Base-by-base conservation (phyloP, 805 yeast species). In the Pichia phayaonensis region DNA sequence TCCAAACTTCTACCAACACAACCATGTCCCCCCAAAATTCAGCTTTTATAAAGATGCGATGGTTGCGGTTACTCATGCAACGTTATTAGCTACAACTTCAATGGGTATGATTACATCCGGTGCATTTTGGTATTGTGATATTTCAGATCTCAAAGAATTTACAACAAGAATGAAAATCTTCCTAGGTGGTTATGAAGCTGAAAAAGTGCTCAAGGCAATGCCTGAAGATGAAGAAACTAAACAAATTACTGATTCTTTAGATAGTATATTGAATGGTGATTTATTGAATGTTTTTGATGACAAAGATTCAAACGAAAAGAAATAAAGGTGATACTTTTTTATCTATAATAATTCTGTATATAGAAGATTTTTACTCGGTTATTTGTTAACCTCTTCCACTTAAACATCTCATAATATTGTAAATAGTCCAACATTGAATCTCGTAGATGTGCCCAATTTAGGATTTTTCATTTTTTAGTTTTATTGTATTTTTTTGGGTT, bases 1-100 rank as follows among this genome's bases (percentile, higher is more conserved):
- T 7, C 97, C 97, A 8, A 76, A 75, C 42, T 73, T 82, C 59
- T 90, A 86, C 67, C 90, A 87, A 59, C 88, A 90, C 13, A 90
- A 90, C 66, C 92, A 89, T 60, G 76, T 80, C 51, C 95, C 95
- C 2, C 96, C 96, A 6, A 73, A 81, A n/a, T 85, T 83, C 61
- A 83, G 86, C 29, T 82, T 86, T 62, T 81, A 86, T 54, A 78
- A 80, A 49, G 96, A 90, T 64, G 96, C 96, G 2, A 79, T 88
- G 34, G 80, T 82, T 40, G 97, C 97, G 0, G 88, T 90, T 3
- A 80, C 84, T 0, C 83, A 86, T 40, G 95, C 96, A 2, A 79
- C 96, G 0, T 67, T 85, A 44, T 69, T 90, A 18, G 86, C 96
- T 2, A 75, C 82, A 0, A 76, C 89, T 1, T 79, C 88, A 0